Conservation (phyloP, 176 grass and related monocot genomes). For the Lolium perenne region DNA sequence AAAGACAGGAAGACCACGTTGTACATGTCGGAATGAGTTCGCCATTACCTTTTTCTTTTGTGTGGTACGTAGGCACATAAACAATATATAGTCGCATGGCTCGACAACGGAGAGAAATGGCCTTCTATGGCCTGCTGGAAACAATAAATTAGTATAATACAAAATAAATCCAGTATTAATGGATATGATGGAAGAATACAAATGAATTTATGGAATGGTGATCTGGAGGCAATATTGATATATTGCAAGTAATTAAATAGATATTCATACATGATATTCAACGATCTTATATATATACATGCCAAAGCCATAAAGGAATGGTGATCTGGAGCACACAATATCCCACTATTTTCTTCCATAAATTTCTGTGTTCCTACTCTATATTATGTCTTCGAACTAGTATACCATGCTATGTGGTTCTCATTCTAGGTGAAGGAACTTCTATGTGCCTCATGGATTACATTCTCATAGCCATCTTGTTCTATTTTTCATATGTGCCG, state of each 20-base stretch:
- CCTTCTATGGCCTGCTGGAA: no score
- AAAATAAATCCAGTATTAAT: background rate
- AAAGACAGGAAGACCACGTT: no score
- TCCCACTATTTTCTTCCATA: background rate
- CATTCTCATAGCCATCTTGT: background rate
- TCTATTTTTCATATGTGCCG: background rate
- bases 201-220: background rate
- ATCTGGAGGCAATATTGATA: no score
- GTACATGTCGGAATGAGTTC: no score
- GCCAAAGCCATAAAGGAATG: no score
- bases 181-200: background rate
- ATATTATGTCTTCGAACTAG: background rate
- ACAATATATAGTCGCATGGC: no score
- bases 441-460: background rate
- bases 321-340: background rate
- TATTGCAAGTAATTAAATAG: background rate
- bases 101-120: no score
- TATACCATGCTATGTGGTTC: background rate
- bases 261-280: background rate
- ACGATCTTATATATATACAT: background rate
- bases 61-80: no score
- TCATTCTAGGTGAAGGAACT: background rate
- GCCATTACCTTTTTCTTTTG: no score
- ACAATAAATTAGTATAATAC: background rate
- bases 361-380: background rate